Conservation (phyloP, 495 filamentous ascomycete genomes). For the Amniculicola lignicola region DNA sequence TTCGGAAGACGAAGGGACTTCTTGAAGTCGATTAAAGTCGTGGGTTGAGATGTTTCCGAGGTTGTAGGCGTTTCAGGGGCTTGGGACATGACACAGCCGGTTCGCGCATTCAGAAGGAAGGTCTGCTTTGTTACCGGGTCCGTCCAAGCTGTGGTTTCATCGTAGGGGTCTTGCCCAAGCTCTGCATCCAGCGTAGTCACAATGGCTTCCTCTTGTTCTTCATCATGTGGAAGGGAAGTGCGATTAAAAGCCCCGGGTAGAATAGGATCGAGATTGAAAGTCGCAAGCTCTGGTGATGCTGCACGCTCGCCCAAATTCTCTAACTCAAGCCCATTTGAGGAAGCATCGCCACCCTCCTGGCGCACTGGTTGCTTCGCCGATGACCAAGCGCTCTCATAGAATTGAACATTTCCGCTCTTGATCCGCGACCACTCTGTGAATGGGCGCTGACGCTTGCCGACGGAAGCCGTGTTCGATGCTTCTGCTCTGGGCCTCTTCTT, state of each 20-base stretch:
- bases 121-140: slow-evolving; percentile 62
- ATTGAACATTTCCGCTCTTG: slow-evolving; percentile 54
- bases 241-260: slow-evolving; percentile 1
- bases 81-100: slow-evolving; percentile 52
- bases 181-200: not conserved
- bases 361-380: slow-evolving; percentile 12
- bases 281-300: not conserved
- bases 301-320: not conserved
- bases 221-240: not conserved
- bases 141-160: slow-evolving; percentile 57
- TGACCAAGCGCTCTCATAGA: slow-evolving; percentile 30
- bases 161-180: slow-evolving; percentile 33
- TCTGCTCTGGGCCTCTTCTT: slow-evolving; percentile 12
- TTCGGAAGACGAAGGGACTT: slow-evolving; percentile 15
- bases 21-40: slow-evolving; percentile 13
- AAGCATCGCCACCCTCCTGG: not conserved
- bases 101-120: slow-evolving; percentile 58
- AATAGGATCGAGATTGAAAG: slow-evolving; percentile 1
- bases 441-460: slow-evolving; percentile 12
- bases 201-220: not conserved
- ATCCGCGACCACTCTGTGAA: slow-evolving; percentile 67
- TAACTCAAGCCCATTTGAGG: not conserved
- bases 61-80: not conserved
- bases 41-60: not conserved
- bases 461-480: not conserved